Conservation (phyloP, 805 yeast genomes). For the Scheffersomyces ergatensis region DNA sequence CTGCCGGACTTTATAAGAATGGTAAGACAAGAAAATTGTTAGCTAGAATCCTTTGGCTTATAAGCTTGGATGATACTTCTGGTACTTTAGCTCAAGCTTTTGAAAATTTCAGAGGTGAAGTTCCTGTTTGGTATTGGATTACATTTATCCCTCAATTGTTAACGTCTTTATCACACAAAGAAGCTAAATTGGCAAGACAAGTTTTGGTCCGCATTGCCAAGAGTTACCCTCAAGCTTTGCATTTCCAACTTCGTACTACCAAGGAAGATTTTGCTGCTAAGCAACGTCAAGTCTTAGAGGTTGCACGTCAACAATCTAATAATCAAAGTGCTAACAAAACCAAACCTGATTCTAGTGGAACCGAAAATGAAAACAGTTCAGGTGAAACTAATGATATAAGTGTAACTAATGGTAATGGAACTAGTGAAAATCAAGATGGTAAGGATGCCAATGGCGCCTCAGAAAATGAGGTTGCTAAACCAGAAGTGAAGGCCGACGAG, state of each 20-base stretch:
- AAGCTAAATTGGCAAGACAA: slow-evolving; percentile 84
- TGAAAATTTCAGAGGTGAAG: slow-evolving; percentile 90
- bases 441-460: not conserved
- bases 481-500: not conserved
- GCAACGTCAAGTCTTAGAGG: slow-evolving; percentile 65
- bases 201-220: slow-evolving; percentile 90
- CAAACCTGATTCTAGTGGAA: slow-evolving; percentile 1
- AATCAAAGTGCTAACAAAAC: not conserved
- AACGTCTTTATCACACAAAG: slow-evolving; percentile 85
- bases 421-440: not conserved
- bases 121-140: slow-evolving; percentile 99
- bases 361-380: slow-evolving; percentile 2
- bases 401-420: not conserved
- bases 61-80: slow-evolving; percentile 81
- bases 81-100: slow-evolving; percentile 85
- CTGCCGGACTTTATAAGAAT: slow-evolving; percentile 93
- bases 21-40: slow-evolving; percentile 84
- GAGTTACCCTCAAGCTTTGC: slow-evolving; percentile 95
- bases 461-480: not conserved
- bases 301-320: slow-evolving; percentile 19
- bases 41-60: slow-evolving; percentile 90
- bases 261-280: slow-evolving; percentile 89
- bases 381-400: not conserved
- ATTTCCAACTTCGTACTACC: slow-evolving; percentile 92
- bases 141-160: slow-evolving; percentile 93